Conservation (phyloP, 2,329 filamentous ascomycete species). For the Aspergillus versicolor region DNA sequence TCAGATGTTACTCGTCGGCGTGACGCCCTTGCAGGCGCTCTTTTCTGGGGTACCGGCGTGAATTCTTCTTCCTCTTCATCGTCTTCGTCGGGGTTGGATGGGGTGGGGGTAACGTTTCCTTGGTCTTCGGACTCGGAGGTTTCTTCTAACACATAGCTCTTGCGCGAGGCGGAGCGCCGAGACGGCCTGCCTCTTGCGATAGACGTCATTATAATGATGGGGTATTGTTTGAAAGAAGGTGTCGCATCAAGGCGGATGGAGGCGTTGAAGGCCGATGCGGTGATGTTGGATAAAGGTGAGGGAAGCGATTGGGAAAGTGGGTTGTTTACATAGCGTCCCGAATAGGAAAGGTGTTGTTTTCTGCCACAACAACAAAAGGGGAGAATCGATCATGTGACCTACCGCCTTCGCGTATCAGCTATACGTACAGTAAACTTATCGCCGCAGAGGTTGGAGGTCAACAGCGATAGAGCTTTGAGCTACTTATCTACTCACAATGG, state of each 20-base stretch:
- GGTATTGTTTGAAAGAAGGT: slow-evolving; percentile 17
- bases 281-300: slow-evolving; percentile 13
- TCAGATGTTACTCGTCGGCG: slow-evolving; percentile 53
- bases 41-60: slow-evolving; percentile 67
- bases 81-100: slow-evolving; percentile 48
- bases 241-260: slow-evolving; percentile 29
- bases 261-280: slow-evolving; percentile 14
- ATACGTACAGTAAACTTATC: slow-evolving; percentile 1
- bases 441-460: background rate
- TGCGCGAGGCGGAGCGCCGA: slow-evolving; percentile 62
- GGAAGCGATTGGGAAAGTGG: slow-evolving; percentile 29
- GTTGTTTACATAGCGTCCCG: slow-evolving; percentile 40
- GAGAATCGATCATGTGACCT: slow-evolving; percentile 5
- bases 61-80: slow-evolving; percentile 67
- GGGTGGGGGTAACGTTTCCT: slow-evolving; percentile 48
- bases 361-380: slow-evolving; percentile 32
- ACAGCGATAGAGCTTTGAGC: background rate
- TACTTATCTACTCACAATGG: slow-evolving; percentile 30
- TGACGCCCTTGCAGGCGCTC: slow-evolving; percentile 55
- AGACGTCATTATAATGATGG: slow-evolving; percentile 36
- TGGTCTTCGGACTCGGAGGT: slow-evolving; percentile 71
- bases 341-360: slow-evolving; percentile 34
- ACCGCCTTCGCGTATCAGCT: slow-evolving; percentile 25
- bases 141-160: slow-evolving; percentile 73
- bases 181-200: slow-evolving; percentile 53